Conservation (phyloP, 345 rosid genomes). For the Alliaria petiolata region DNA sequence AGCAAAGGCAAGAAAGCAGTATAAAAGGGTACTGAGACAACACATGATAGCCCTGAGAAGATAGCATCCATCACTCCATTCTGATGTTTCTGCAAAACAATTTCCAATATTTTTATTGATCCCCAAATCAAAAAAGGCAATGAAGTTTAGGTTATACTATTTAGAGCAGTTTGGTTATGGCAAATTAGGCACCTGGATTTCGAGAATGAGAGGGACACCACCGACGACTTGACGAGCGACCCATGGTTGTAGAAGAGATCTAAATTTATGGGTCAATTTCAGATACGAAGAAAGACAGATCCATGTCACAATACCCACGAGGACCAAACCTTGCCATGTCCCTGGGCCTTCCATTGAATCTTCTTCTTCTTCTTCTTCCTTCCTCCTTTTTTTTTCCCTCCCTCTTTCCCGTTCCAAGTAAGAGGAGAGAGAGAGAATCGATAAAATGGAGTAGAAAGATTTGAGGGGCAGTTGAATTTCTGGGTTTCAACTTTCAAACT, state of each 20-base stretch:
- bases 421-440: constrained; percentile 26
- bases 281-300: constrained; percentile 59
- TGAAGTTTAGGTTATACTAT: not conserved
- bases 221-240: constrained; percentile 52
- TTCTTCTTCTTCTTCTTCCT: constrained; percentile 19
- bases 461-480: not conserved
- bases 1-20: constrained; percentile 95
- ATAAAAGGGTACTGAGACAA: constrained; percentile 96
- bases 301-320: constrained; percentile 71
- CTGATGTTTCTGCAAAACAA: constrained; percentile 55
- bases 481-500: not conserved
- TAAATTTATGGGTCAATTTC: constrained; percentile 54
- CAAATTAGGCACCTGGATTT: constrained; percentile 67
- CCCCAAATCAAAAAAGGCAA: not conserved
- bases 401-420: constrained; percentile 18
- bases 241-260: constrained; percentile 73
- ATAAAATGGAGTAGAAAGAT: not conserved
- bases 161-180: not conserved
- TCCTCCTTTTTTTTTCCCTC: not conserved
- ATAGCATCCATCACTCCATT: constrained; percentile 64
- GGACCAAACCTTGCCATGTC: constrained; percentile 64
- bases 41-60: constrained; percentile 81
- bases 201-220: constrained; percentile 56
- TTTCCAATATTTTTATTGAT: not conserved
- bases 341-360: constrained; percentile 64